These are phyloP conservation scores for Globisporangium nodosum DNA, from an alignment of 352 stramenopile genomes.

Conservation along the genomic window DNA sequence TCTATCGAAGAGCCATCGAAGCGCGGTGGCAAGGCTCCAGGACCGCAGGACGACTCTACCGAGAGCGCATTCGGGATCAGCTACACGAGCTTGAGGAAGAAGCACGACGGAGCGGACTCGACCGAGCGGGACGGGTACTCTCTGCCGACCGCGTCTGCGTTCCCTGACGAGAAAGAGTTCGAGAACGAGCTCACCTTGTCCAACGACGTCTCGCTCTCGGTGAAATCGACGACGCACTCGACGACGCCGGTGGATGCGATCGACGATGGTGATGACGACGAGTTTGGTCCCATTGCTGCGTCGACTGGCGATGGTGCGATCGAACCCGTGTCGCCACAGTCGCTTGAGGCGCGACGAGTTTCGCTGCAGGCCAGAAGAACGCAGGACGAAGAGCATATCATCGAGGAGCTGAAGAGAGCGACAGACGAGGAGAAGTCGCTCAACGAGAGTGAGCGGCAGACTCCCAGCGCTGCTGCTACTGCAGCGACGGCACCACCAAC, in stretches of 20 bases:
- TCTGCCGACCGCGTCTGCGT: constrained; percentile 27
- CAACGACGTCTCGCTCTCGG: constrained; percentile 32
- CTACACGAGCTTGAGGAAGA: constrained; percentile 49
- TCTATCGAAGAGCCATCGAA: constrained; percentile 14
- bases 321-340: neutral
- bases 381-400: constrained; percentile 30
- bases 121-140: constrained; percentile 18
- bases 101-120: constrained; percentile 5
- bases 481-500: neutral
- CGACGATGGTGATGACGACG: constrained; percentile 24
- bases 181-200: constrained; percentile 29
- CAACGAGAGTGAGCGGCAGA: neutral
- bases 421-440: constrained; percentile 32
- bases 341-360: constrained; percentile 17
- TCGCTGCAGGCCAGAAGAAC: constrained; percentile 19
- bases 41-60: constrained; percentile 9
- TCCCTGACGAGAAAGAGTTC: constrained; percentile 48
- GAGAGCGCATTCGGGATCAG: constrained; percentile 47
- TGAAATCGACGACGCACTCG: constrained; percentile 8
- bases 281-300: constrained; percentile 19
- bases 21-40: constrained; percentile 11
- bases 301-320: neutral
- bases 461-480: neutral
- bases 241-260: neutral
- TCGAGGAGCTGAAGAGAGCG: constrained; percentile 35